phyloP scores from a whole-genome alignment of 1,139 yeast species.

The Taiozyma sp. region DNA sequence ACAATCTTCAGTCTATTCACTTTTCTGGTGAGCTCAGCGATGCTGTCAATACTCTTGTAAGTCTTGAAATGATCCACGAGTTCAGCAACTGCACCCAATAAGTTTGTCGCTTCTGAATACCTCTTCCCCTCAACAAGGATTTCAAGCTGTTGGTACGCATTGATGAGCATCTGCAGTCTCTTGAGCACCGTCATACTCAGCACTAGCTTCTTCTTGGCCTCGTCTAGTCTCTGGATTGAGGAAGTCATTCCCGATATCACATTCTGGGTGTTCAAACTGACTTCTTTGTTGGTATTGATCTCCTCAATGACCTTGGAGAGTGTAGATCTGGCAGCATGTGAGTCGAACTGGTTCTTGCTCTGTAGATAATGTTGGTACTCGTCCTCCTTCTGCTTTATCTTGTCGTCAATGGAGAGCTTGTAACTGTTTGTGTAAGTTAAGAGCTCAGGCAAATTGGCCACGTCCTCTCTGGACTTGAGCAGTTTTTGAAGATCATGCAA shows the following conservation, averaged over 20 bases:
- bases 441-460: conserved; percentile 44
- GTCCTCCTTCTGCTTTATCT: conserved; percentile 33
- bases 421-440: conserved; percentile 38
- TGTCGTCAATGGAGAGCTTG: conserved; percentile 40
- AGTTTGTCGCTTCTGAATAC: conserved; percentile 63
- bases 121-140: conserved; percentile 41
- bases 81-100: conserved; percentile 76
- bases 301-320: conserved; percentile 31
- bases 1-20: conserved; percentile 62
- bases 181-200: conserved; percentile 82
- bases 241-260: conserved; percentile 69
- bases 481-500: conserved; percentile 32
- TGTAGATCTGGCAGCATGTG: conserved; percentile 17
- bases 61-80: conserved; percentile 73
- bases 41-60: conserved; percentile 79
- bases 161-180: conserved; percentile 79
- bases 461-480: conserved; percentile 36
- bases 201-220: conserved; percentile 77
- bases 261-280: conserved; percentile 54
- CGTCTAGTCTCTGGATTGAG: conserved; percentile 74
- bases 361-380: conserved; percentile 27
- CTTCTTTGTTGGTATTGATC: conserved; percentile 38
- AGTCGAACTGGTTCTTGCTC: conserved; percentile 17
- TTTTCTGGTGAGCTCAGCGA: conserved; percentile 62
- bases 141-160: conserved; percentile 67